These are phyloP conservation scores for Neurospora sp. DNA, from an alignment of 495 filamentous ascomycete genomes.

Conservation along the genomic window DNA sequence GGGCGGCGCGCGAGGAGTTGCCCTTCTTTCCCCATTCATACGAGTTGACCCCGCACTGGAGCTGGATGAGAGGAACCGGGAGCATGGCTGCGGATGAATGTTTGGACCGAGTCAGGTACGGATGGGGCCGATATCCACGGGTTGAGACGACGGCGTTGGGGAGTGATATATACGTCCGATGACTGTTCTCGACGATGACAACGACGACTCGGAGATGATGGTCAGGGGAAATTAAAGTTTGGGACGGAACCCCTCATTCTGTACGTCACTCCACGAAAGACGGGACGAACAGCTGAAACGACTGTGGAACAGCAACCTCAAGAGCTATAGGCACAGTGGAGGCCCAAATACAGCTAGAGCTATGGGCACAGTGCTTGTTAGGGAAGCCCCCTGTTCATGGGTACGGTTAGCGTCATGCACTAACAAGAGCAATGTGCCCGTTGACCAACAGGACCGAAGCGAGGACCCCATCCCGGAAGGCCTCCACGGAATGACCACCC, in stretches of 20 bases:
- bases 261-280: background rate
- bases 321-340: no score
- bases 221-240: background rate
- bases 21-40: constrained; percentile 99
- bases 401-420: background rate
- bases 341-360: no score
- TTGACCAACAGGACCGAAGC: background rate
- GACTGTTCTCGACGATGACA: background rate
- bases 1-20: constrained; percentile 64
- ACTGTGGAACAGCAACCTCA: no score
- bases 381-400: background rate
- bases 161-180: background rate
- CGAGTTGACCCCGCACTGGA: constrained; percentile 95
- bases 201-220: background rate
- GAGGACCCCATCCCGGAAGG: background rate
- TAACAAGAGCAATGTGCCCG: background rate
- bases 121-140: background rate
- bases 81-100: constrained; percentile 11
- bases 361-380: background rate
- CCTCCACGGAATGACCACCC: background rate
- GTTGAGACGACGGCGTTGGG: background rate
- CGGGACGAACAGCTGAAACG: background rate
- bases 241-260: background rate
- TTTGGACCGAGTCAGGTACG: background rate
- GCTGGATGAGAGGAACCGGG: constrained; percentile 68